Base-by-base conservation (phyloP, 2,329 filamentous ascomycete genomes). In the Leptographium radiaticola region DNA sequence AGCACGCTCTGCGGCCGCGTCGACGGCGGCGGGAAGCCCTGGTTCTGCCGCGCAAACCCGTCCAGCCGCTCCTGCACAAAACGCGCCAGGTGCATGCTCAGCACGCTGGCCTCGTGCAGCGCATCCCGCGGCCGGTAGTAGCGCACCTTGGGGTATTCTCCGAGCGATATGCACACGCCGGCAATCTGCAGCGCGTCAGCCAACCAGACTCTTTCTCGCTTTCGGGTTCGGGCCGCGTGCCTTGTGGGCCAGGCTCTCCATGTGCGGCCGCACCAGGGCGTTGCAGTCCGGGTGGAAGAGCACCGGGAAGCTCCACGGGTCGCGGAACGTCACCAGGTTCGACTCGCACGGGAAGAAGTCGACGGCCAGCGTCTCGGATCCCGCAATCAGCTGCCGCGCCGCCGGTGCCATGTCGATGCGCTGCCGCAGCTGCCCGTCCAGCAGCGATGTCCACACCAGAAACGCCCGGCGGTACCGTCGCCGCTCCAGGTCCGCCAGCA, bases 61-160 rank as follows among this genome's bases (percentile, higher is more conserved):
- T 98, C 91, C 12, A 98, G 75, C 66, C 96, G 89, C 53, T 90
- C 84, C 64, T 96, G 91, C 0, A 96, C 83, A 63, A 96, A 95
- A 36, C 87, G 81, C 9, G 93, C 93, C 53, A 98, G 76, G 64
- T 96, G 89, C 16, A 84, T 83, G 67, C 86, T 94, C 30, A 98
- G 73, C 8, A 97, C 89, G 61, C 80, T 82, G 42, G 93, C 93
- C 68, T 97, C 89, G 66, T 98, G 90, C 12, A 78, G 78, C 6
- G 88, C 80, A 54, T 80, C 79, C 55, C 67, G 77, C 0, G 91
- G 90, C 59, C 81, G 80, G 68, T 93, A 96, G 70, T 95, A 98
- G 63, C 93, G 84, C 57, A 98, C 87, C 60, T 87, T 86, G 8
- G 93, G 93, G 63, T 94, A 91, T 68, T 98, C 93, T 59, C 90